Conservation (phyloP, 148 eudicot genomes). For the Rhododendron ovatum region DNA sequence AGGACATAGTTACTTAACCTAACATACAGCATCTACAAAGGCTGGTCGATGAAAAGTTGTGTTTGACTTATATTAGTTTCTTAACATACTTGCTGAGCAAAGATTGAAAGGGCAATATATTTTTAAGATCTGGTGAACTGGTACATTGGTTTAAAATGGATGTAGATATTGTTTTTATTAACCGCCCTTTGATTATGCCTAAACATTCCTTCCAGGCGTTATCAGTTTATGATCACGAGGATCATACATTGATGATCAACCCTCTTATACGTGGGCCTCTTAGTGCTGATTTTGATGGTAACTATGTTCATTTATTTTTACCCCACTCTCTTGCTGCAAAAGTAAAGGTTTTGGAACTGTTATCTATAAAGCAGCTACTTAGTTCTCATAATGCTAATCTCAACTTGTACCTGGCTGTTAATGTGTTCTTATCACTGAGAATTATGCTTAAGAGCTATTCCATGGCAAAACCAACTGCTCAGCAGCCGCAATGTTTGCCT, state of each 20-base stretch:
- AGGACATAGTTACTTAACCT: slow-evolving; percentile 69
- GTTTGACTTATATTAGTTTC: slow-evolving; percentile 58
- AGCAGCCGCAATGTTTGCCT: slow-evolving; percentile 67
- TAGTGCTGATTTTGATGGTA: slow-evolving; percentile 92
- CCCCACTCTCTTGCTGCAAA: slow-evolving; percentile 87
- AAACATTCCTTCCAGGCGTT: slow-evolving; percentile 76
- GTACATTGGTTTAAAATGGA: slow-evolving; percentile 87
- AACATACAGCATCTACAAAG: slow-evolving; percentile 60
- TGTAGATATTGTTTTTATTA: slow-evolving; percentile 89
- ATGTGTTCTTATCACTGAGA: slow-evolving; percentile 67
- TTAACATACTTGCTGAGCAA: slow-evolving; percentile 71
- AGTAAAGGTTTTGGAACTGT: slow-evolving; percentile 80
- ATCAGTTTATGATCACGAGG: slow-evolving; percentile 70
- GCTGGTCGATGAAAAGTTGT: slow-evolving; percentile 42
- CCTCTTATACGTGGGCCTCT: slow-evolving; percentile 87
- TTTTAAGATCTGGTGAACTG: slow-evolving; percentile 63
- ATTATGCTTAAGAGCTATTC: slow-evolving; percentile 44
- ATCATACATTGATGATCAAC: slow-evolving; percentile 74
- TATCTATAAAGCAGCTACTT: slow-evolving; percentile 79
- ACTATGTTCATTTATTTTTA: slow-evolving; percentile 78
- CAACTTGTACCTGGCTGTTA: slow-evolving; percentile 70
- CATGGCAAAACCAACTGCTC: slow-evolving; percentile 46
- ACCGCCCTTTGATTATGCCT: slow-evolving; percentile 95
- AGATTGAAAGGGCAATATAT: slow-evolving; percentile 90
- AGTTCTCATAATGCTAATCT: slow-evolving; percentile 88